These are phyloP conservation scores for Globisporangium radiosum DNA, from an alignment of 352 stramenopile genomes.

Conservation along the genomic window DNA sequence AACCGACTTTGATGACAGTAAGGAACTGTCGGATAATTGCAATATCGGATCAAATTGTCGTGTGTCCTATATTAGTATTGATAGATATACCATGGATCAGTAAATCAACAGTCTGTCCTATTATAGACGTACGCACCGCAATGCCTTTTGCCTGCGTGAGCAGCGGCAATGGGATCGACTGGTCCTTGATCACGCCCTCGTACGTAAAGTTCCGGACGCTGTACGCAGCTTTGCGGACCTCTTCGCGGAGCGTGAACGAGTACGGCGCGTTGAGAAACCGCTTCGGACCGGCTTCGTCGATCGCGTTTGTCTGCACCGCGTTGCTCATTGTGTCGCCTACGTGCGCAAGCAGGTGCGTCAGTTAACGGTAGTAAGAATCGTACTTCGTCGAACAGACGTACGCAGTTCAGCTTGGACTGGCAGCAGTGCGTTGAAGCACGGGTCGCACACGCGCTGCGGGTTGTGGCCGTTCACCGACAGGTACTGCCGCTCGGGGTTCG, in stretches of 20 bases:
- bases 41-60: neutral
- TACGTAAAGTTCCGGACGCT: conserved; percentile 91
- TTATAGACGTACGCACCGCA: conserved; percentile 33
- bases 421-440: conserved; percentile 53
- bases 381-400: conserved; percentile 18
- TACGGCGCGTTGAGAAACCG: conserved; percentile 81
- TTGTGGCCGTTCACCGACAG: conserved; percentile 76
- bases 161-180: conserved; percentile 85
- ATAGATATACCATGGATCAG: too few relatives aligned
- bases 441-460: conserved; percentile 78
- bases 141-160: conserved; percentile 88
- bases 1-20: conserved; percentile 89
- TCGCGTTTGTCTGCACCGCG: conserved; percentile 65
- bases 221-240: conserved; percentile 92
- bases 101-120: too few relatives aligned
- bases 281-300: conserved; percentile 56
- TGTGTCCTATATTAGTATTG: too few relatives aligned
- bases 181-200: conserved; percentile 84
- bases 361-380: neutral
- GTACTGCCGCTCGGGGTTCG: conserved; percentile 63
- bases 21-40: conserved; percentile 56
- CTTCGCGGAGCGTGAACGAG: conserved; percentile 86
- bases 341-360: neutral
- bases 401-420: conserved; percentile 62
- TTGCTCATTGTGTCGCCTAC: conserved; percentile 71